Base-by-base conservation (phyloP, 257 asterid species). In the Anisodus tanguticus region DNA sequence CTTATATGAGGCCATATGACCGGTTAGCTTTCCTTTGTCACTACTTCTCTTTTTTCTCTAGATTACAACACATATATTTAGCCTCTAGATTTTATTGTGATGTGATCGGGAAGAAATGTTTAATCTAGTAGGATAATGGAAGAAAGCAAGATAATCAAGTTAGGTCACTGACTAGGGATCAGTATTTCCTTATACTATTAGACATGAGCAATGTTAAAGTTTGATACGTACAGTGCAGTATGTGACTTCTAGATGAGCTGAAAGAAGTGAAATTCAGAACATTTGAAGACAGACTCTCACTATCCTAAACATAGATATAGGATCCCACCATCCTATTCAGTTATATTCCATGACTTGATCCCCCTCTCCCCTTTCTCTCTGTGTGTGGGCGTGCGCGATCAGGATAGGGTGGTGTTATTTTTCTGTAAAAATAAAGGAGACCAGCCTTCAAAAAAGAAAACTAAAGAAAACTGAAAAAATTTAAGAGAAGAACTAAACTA, bases 401-500 rank as follows among this genome's bases (percentile, higher is more conserved):
- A 4, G 4, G 19, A 19, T 43, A 74, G 11, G 62, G 41, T 19
- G 62, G 41, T 19, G 62, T 22, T 74, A 47, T 49, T 51, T 74
- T 49, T 49, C 81, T 51, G 45, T 51, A 31, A 51, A 22, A 74
- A 53, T 35, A 74, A 49, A 26, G 47, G 63, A 76, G 12, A 26
- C 62, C 6, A 6, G 47, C 47, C 63, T 76, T 76, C 63, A 53
- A 53, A 26, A 22, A 76, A 7, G 64, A 49, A 74, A 72, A 49
- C 22, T 13, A 47, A 47, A 74, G 80, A 49, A 74, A 74, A 51
- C 43, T 39, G 26, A 82, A 39, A 41, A 49, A 22, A 37, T 64
- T 45, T 43, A 62, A 22, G 15, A 64, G 59, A 64, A 82, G 64
- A 35, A 82, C 54, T 13, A 64, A 64, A 87, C 95, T 90, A 89